Conservation (phyloP, 192 early-diverging fungal species). For the Gamsiella multidivaricata region DNA sequence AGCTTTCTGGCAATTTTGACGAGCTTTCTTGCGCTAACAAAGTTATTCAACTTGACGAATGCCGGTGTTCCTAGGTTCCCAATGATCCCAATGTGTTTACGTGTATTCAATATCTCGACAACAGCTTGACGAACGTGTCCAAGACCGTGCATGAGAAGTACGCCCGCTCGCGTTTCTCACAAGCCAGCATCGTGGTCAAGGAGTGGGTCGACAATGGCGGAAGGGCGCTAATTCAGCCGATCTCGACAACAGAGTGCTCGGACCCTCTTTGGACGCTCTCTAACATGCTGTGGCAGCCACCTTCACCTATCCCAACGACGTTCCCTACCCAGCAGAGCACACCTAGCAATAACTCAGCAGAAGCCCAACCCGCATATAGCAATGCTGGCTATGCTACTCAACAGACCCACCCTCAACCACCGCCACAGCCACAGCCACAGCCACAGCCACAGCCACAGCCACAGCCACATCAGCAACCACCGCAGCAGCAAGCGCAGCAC, state of each 20-base stretch:
- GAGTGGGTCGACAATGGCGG: slow-evolving; percentile 54
- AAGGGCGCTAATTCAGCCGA: slow-evolving; percentile 39
- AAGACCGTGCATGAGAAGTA: slow-evolving; percentile 55
- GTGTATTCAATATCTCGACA: slow-evolving; percentile 46
- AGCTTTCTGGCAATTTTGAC: no score
- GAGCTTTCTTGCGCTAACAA: no score
- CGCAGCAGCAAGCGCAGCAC: slow-evolving; percentile 1
- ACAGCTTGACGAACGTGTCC: slow-evolving; percentile 52
- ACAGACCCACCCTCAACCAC: neutral
- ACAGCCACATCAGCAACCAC: slow-evolving; percentile 1
- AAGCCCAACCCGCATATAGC: slow-evolving; percentile 9
- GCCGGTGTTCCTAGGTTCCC: slow-evolving; percentile 20
- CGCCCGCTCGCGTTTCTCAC: slow-evolving; percentile 36
- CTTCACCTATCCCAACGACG: slow-evolving; percentile 44
- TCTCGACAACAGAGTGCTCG: slow-evolving; percentile 32
- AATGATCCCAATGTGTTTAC: slow-evolving; percentile 37
- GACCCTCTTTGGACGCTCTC: slow-evolving; percentile 39
- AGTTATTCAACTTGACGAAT: neutral
- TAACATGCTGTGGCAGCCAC: slow-evolving; percentile 52
- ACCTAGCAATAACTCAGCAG: neutral
- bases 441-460: slow-evolving; percentile 3
- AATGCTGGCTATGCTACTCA: neutral
- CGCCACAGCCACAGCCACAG: neutral
- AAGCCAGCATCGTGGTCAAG: slow-evolving; percentile 56
- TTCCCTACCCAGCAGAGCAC: slow-evolving; percentile 29